Evolutionary conservation across 2,329 filamentous ascomycete genomes (phyloP), one percentile per base, ranked within the genome.

Genomic region (Fusarium foetens): DNA sequence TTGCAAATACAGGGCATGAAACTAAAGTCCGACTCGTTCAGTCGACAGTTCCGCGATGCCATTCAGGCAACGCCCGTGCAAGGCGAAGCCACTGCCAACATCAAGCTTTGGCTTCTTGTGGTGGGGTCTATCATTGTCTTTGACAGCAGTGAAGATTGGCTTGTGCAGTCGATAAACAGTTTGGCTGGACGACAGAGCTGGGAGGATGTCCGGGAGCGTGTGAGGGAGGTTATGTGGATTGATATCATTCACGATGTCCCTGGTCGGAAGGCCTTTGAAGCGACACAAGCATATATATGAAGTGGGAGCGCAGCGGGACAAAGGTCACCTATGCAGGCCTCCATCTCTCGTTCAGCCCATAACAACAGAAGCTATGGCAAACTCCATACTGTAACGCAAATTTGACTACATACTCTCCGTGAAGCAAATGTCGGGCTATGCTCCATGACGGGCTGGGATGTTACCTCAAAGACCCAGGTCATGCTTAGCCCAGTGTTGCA

Each of bases 21-120:
- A 12, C 23, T 78, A 4, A 63, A 60, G 9, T 77, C 75, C 5
- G 39, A 57, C 1, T 36, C 49, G 6, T 63, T 78, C n/a, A 41
- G 43, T 7, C n/a, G 33, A 3, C 68, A 70, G 21, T 54, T 78
- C 0, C 52, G 53, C 3, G 49, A 58, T 3, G 59, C 70, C 5
- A 71, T 78, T 12, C 64, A 74, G 31, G 52, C 36, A 1, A 36
- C 77, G 0, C 58, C 69, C 0, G 55, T 68, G 2, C 33, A 66
- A 4, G 58, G 61, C 0, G 54, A 70, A 4, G 51, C 60, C 0
- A 39, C 69, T 0, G 63, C 70, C 2, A 65, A 78, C 3, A n/a
- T 75, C 9, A 76, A 77, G 53, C 72, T 79, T 8, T 80, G 78
- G 78, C 51, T 76, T 7, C 58, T 80, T 2, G 51, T 78, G 4